Conservation (phyloP, 1,284 basidiomycete species). For the Trichosporon sp. region DNA sequence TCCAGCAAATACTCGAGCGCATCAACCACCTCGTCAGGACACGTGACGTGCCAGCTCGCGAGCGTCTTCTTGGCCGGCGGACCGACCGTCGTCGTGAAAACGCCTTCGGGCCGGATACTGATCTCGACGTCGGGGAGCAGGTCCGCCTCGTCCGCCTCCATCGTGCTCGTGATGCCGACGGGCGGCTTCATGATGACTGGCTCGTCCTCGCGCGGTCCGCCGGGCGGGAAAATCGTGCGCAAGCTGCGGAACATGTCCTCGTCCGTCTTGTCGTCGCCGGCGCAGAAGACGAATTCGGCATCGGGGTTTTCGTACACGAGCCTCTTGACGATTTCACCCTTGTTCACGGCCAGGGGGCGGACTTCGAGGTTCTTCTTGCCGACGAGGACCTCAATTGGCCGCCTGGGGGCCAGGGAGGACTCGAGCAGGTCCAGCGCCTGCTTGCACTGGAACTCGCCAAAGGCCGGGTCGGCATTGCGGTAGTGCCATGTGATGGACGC, state of each 20-base stretch:
- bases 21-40: slow-evolving; percentile 56
- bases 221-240: slow-evolving; percentile 59
- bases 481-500: slow-evolving; percentile 98
- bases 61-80: slow-evolving; percentile 82
- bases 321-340: slow-evolving; percentile 96
- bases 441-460: slow-evolving; percentile 91
- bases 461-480: slow-evolving; percentile 88
- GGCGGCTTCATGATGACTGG: slow-evolving; percentile 69
- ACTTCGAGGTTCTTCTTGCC: slow-evolving; percentile 99
- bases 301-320: slow-evolving; percentile 90
- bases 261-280: slow-evolving; percentile 97
- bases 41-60: slow-evolving; percentile 83
- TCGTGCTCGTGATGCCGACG: slow-evolving; percentile 66
- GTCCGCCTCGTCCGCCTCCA: slow-evolving; percentile 55
- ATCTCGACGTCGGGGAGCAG: slow-evolving; percentile 64
- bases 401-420: slow-evolving; percentile 82
- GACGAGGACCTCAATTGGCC: slow-evolving; percentile 89
- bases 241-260: slow-evolving; percentile 96
- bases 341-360: slow-evolving; percentile 90
- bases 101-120: slow-evolving; percentile 66
- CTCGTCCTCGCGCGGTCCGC: slow-evolving; percentile 57
- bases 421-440: slow-evolving; percentile 96
- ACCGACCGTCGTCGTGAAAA: slow-evolving; percentile 86
- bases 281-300: slow-evolving; percentile 93
- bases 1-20: slow-evolving; percentile 47